Evolutionary conservation across 2,329 filamentous ascomycete species (phyloP).

Genomic region (Geosmithia flava): DNA sequence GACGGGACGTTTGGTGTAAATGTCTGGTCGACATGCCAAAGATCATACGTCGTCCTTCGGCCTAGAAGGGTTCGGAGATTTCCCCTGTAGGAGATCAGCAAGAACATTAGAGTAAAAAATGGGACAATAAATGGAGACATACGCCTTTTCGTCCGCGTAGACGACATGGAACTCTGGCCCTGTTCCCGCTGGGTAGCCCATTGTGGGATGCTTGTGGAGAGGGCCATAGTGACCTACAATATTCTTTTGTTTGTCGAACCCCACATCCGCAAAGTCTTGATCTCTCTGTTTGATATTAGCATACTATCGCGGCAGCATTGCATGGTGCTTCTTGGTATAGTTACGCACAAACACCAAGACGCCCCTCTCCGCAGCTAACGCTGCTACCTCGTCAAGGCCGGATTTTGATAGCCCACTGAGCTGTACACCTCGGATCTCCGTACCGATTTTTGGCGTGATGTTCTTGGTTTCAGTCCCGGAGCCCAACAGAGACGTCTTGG

Average conservation of each 20-base stretch:
- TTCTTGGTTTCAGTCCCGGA: slow-evolving; percentile 6
- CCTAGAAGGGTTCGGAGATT: slow-evolving; percentile 15
- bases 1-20: slow-evolving; percentile 17
- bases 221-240: slow-evolving; percentile 17
- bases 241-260: slow-evolving; percentile 15
- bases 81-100: slow-evolving; percentile 4
- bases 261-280: slow-evolving; percentile 17
- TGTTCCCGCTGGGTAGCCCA: slow-evolving; percentile 16
- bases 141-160: slow-evolving; percentile 17
- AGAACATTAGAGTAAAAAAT: not conserved
- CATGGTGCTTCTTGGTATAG: not conserved
- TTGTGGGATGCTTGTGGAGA: slow-evolving; percentile 15
- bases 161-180: slow-evolving; percentile 18
- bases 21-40: slow-evolving; percentile 20
- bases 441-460: slow-evolving; percentile 15
- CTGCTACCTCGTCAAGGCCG: slow-evolving; percentile 15
- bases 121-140: not conserved
- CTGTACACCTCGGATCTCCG: slow-evolving; percentile 15
- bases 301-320: not conserved
- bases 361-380: slow-evolving; percentile 16
- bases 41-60: slow-evolving; percentile 12
- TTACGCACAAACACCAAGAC: slow-evolving; percentile 16
- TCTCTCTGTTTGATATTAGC: slow-evolving; percentile 8
- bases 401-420: slow-evolving; percentile 10
- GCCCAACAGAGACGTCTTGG: slow-evolving; percentile 10